Percentiles rank a stretch among this genome's conserved stretches.
These are phyloP conservation scores for Amanita exitialis DNA, from an alignment of 768 basidiomycete species.

Conservation along the genomic window DNA sequence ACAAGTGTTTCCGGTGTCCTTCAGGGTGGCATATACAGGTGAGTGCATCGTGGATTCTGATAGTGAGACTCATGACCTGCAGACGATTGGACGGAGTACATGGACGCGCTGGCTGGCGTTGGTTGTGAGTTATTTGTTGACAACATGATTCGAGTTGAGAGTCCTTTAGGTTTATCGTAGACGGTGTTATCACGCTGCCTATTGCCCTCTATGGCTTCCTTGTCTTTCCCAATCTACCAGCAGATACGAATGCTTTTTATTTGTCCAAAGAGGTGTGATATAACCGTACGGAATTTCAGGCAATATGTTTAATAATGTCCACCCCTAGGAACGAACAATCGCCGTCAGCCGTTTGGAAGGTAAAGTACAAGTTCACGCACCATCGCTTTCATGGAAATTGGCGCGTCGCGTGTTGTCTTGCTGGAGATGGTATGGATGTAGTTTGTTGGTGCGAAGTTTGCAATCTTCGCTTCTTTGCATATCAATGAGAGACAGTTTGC, in stretches of 20 bases:
- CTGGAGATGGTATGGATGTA: slow-evolving; percentile 66
- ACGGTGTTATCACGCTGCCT: slow-evolving; percentile 62
- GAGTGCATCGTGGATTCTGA: slow-evolving; percentile 9
- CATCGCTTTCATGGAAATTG: slow-evolving; percentile 35
- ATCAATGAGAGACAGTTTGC: slow-evolving; percentile 35
- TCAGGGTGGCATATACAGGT: slow-evolving; percentile 56
- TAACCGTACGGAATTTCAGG: too few relatives aligned
- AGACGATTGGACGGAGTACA: slow-evolving; percentile 43
- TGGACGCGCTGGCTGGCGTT: slow-evolving; percentile 58
- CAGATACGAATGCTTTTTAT: slow-evolving; percentile 55
- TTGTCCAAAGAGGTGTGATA: slow-evolving; percentile 21
- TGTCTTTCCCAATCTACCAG: slow-evolving; percentile 64
- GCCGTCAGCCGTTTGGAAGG: slow-evolving; percentile 38
- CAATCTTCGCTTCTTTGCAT: not conserved
- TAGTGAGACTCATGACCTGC: not conserved
- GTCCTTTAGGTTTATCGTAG: slow-evolving; percentile 46
- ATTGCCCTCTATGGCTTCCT: slow-evolving; percentile 65
- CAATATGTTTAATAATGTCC: not conserved
- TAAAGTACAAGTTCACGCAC: slow-evolving; percentile 28
- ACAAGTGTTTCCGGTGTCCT: slow-evolving; percentile 50
- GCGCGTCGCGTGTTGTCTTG: slow-evolving; percentile 38
- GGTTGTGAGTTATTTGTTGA: slow-evolving; percentile 35
- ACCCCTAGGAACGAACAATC: slow-evolving; percentile 42
- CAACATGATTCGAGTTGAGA: not conserved
- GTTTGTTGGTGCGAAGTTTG: slow-evolving; percentile 34